Evolutionary conservation across 1,284 basidiomycete genomes (phyloP).

Genomic region (Vanrija humicola): DNA sequence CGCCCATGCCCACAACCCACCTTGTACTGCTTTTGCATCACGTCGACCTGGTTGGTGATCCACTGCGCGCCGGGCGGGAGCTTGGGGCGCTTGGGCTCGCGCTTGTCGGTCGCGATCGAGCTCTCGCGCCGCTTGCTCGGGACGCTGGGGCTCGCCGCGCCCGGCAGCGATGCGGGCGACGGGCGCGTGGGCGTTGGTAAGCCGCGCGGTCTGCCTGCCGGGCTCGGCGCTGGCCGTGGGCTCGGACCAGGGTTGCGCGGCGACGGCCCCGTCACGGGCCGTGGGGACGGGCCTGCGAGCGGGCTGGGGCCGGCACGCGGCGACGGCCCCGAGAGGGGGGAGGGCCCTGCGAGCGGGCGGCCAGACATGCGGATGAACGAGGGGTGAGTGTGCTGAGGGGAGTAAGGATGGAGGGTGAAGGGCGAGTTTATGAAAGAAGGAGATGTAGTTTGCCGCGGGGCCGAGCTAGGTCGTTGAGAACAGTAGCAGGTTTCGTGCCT

Average conservation of each 20-base stretch:
- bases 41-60: conserved; percentile 23
- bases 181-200: conserved; percentile 7
- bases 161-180: not conserved
- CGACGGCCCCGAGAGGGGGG: too few relatives aligned
- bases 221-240: conserved; percentile 1
- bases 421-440: too few relatives aligned
- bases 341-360: too few relatives aligned
- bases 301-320: conserved; percentile 8
- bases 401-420: too few relatives aligned
- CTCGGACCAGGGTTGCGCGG: conserved; percentile 8
- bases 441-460: too few relatives aligned
- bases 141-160: not conserved
- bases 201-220: conserved; percentile 1
- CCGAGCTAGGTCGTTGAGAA: too few relatives aligned
- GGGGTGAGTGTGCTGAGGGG: too few relatives aligned
- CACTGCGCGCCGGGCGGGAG: conserved; percentile 24
- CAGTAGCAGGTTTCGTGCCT: too few relatives aligned
- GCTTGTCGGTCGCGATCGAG: not conserved
- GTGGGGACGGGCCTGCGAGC: conserved; percentile 5
- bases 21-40: conserved; percentile 27
- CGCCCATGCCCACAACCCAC: conserved; percentile 7
- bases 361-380: too few relatives aligned
- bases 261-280: conserved; percentile 8
- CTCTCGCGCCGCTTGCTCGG: not conserved
- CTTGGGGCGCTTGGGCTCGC: conserved; percentile 11